phyloP scores from a whole-genome alignment of 345 rosid genomes.

The Erodium maritimum region DNA sequence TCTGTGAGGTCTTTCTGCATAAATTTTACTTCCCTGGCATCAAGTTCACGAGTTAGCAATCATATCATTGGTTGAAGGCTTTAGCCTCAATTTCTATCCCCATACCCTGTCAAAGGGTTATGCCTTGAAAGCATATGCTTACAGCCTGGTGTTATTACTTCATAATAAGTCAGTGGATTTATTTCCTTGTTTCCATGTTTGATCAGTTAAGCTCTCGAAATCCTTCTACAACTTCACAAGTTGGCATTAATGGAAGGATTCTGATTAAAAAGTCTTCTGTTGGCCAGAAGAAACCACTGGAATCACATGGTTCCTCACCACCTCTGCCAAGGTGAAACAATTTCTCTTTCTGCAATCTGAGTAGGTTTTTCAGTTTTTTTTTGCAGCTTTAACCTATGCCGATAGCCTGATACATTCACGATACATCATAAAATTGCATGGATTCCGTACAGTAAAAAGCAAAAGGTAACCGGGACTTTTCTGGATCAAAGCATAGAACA shows the following conservation, averaged over 20 bases:
- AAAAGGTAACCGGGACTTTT: conserved; percentile 64
- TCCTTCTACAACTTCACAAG: conserved; percentile 23
- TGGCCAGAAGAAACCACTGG: conserved; percentile 90
- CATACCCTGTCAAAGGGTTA: background rate
- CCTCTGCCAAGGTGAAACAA: conserved; percentile 50
- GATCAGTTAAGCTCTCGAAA: conserved; percentile 46
- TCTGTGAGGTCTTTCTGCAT: background rate
- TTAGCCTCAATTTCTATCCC: background rate
- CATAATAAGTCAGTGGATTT: background rate
- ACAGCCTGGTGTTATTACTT: background rate
- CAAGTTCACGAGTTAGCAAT: too few relatives aligned
- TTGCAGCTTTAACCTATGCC: background rate
- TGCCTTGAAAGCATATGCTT: background rate
- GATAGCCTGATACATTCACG: background rate
- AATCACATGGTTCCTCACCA: conserved; percentile 68
- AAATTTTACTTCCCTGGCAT: too few relatives aligned
- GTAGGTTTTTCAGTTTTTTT: background rate
- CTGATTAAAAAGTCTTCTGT: conserved; percentile 54
- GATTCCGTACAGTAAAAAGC: conserved; percentile 69
- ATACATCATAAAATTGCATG: background rate
- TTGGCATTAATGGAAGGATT: conserved; percentile 45
- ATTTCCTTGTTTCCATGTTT: background rate
- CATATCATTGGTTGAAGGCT: too few relatives aligned
- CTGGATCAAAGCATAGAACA: conserved; percentile 95
- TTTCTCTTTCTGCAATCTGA: background rate